These are phyloP conservation scores for Xylariaceae sp. DNA, from an alignment of 2,329 filamentous ascomycete genomes.

Conservation along the genomic window DNA sequence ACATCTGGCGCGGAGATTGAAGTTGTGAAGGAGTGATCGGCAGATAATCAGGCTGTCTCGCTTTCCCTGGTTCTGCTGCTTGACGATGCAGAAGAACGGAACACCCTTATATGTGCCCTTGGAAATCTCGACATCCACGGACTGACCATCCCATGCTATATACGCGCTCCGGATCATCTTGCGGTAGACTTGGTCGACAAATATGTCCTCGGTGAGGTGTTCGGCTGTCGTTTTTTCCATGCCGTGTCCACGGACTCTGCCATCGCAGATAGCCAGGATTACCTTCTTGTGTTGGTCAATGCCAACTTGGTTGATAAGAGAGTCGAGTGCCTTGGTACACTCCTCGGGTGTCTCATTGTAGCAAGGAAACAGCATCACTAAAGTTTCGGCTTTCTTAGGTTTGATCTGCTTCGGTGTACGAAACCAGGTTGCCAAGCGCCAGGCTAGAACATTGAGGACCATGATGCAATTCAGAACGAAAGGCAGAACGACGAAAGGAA, in stretches of 20 bases:
- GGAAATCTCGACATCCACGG: constrained; percentile 49
- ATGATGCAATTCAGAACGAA: constrained; percentile 45
- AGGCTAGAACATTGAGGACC: constrained; percentile 42
- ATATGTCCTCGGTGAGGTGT: constrained; percentile 51
- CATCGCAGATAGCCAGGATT: constrained; percentile 53
- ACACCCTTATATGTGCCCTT: constrained; percentile 49
- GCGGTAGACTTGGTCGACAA: constrained; percentile 38
- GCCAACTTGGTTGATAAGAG: constrained; percentile 47
- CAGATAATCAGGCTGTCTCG: constrained; percentile 53
- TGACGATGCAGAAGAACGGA: constrained; percentile 51
- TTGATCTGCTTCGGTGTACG: constrained; percentile 35
- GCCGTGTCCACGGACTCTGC: constrained; percentile 48
- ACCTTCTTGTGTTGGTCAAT: constrained; percentile 45
- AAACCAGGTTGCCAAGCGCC: constrained; percentile 36
- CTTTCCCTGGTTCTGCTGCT: constrained; percentile 54
- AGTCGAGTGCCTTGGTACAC: constrained; percentile 48
- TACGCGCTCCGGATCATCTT: constrained; percentile 46
- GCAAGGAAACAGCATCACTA: constrained; percentile 51
- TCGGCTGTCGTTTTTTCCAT: constrained; percentile 52
- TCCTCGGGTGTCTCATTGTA: constrained; percentile 53
- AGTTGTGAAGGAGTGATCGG: constrained; percentile 52
- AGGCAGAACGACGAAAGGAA: constrained; percentile 50
- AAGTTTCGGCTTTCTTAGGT: constrained; percentile 42
- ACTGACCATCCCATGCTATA: constrained; percentile 48
- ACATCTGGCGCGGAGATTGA: constrained; percentile 46